phyloP scores from a whole-genome alignment of 768 basidiomycete genomes.

The Psilocybe azurescens region DNA sequence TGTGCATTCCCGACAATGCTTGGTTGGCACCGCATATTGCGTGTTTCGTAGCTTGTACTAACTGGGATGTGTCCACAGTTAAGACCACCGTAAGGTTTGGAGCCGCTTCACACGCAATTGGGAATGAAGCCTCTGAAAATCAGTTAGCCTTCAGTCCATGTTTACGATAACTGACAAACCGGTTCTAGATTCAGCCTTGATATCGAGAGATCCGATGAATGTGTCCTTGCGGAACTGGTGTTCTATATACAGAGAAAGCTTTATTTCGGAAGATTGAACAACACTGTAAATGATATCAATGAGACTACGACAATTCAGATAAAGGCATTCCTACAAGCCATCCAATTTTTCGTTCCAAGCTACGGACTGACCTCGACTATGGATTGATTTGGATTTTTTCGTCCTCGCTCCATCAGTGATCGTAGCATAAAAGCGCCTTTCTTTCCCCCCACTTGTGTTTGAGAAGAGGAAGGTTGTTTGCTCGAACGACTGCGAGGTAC shows the following conservation, averaged over 20 bases:
- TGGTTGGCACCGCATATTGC: background rate
- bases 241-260: too few relatives aligned
- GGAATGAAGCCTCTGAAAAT: too few relatives aligned
- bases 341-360: conserved; percentile 6
- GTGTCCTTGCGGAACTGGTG: too few relatives aligned
- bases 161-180: too few relatives aligned
- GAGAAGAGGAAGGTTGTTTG: conserved; percentile 4
- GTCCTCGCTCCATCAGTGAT: background rate
- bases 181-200: too few relatives aligned
- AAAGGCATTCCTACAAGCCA: background rate
- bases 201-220: too few relatives aligned
- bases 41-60: background rate
- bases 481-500: background rate
- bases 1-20: background rate
- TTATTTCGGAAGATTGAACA: background rate
- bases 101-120: too few relatives aligned
- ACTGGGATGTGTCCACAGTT: background rate
- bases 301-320: too few relatives aligned
- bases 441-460: background rate
- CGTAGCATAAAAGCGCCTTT: conserved; percentile 2
- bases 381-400: background rate
- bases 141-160: too few relatives aligned
- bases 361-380: background rate
- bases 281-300: background rate
- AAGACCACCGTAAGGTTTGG: background rate